These are phyloP conservation scores for Dipodascus geniculatus DNA, from an alignment of 805 yeast genomes.

Conservation along the genomic window DNA sequence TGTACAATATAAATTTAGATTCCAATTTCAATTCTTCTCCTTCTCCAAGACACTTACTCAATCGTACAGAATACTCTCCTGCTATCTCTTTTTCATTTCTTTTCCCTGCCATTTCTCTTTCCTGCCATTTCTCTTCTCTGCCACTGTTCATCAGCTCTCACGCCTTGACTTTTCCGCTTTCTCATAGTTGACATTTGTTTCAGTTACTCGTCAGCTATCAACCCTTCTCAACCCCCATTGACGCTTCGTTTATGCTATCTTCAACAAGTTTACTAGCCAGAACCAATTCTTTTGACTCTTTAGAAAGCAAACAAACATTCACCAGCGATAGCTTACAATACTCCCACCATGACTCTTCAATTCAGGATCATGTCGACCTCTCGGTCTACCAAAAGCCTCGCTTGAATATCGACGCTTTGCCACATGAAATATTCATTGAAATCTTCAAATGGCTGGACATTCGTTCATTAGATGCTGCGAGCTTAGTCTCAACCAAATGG, in stretches of 20 bases:
- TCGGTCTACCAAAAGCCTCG: slow-evolving; percentile 1
- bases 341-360: slow-evolving; percentile 2
- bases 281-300: not conserved
- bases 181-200: not conserved
- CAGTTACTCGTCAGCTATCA: not conserved
- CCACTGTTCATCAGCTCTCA: too few species aligned
- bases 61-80: too few species aligned
- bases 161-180: slow-evolving; percentile 1
- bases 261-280: not conserved
- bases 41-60: too few species aligned
- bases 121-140: too few species aligned
- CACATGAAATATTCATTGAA: slow-evolving; percentile 17
- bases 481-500: slow-evolving; percentile 22
- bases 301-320: not conserved
- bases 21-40: not conserved
- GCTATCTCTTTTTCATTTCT: too few species aligned
- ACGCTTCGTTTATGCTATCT: slow-evolving; percentile 3
- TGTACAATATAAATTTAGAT: too few species aligned
- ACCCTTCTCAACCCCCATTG: not conserved
- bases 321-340: not conserved
- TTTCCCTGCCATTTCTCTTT: too few species aligned
- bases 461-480: slow-evolving; percentile 16
- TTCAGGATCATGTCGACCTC: not conserved
- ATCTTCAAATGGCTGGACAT: slow-evolving; percentile 17
- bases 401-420: slow-evolving; percentile 9